Evolutionary conservation across 768 basidiomycete species (phyloP).

Genomic region (Mycena alexandri): DNA sequence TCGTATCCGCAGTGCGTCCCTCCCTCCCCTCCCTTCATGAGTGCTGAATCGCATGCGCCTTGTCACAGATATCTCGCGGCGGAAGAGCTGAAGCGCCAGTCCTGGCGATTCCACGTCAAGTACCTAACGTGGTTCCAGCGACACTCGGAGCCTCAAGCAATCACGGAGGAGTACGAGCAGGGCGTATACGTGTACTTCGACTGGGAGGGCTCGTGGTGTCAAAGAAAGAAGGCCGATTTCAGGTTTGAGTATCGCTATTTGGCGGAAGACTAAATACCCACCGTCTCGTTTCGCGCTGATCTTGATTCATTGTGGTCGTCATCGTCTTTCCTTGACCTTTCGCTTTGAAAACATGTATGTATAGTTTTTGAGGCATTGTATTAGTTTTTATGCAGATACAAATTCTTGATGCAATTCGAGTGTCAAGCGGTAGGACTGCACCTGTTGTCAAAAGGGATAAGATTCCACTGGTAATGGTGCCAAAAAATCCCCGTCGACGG

Average conservation of each 20-base stretch:
- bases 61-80: constrained; percentile 87
- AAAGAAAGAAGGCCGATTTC: constrained; percentile 98
- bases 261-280: constrained; percentile 77
- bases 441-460: too few species aligned
- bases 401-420: too few species aligned
- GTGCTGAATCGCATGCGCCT: constrained; percentile 5
- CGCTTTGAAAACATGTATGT: too few species aligned
- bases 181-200: constrained; percentile 99
- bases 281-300: too few species aligned
- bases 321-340: too few species aligned
- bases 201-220: constrained; percentile 99
- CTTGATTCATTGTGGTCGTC: too few species aligned
- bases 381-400: too few species aligned
- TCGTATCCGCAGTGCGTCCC: constrained; percentile 93
- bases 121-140: constrained; percentile 99
- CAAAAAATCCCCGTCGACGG: too few species aligned
- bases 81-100: constrained; percentile 95
- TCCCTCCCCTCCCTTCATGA: not conserved
- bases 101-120: constrained; percentile 99
- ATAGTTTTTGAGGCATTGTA: too few species aligned
- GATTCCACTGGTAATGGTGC: too few species aligned
- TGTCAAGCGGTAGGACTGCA: too few species aligned
- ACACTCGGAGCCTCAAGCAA: constrained; percentile 96
- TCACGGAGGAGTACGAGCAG: constrained; percentile 99
- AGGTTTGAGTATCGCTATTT: constrained; percentile 96